Percentiles rank a stretch among this genome's conserved stretches.
These are phyloP conservation scores for Lagerstroemia speciosa DNA, from an alignment of 345 rosid species.

Conservation along the genomic window DNA sequence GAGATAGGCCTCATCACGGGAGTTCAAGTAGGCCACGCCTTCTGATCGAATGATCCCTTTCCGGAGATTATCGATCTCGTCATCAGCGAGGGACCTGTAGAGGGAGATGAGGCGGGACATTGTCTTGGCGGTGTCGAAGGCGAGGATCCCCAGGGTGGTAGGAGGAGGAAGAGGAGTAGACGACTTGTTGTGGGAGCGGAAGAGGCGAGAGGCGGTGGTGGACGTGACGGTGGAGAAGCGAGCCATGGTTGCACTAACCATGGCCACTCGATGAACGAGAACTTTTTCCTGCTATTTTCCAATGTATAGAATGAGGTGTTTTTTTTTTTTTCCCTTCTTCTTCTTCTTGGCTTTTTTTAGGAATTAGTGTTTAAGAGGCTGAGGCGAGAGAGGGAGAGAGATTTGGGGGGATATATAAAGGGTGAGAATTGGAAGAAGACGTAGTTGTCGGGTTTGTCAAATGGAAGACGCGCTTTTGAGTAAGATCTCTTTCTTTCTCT, in stretches of 20 bases:
- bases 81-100: slow-evolving; percentile 25
- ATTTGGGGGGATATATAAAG: neutral
- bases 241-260: slow-evolving; percentile 12
- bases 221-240: slow-evolving; percentile 7
- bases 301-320: neutral
- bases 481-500: neutral
- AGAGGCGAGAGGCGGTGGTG: slow-evolving; percentile 7
- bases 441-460: neutral
- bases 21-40: slow-evolving; percentile 33
- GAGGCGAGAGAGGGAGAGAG: neutral
- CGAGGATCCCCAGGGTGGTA: slow-evolving; percentile 31
- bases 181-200: slow-evolving; percentile 9
- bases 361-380: slow-evolving; percentile 4
- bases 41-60: slow-evolving; percentile 19
- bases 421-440: slow-evolving; percentile 2
- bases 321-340: too few relatives aligned
- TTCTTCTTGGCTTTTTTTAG: too few relatives aligned
- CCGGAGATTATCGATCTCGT: slow-evolving; percentile 23
- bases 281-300: too few relatives aligned
- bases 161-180: slow-evolving; percentile 5
- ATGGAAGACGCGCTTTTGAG: neutral
- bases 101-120: slow-evolving; percentile 37
- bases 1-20: slow-evolving; percentile 26
- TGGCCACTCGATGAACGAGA: slow-evolving; percentile 8
- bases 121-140: slow-evolving; percentile 39